Conservation (phyloP, 225 moss, liverwort and hornwort species). For the Pseudoscleropodium purum region DNA sequence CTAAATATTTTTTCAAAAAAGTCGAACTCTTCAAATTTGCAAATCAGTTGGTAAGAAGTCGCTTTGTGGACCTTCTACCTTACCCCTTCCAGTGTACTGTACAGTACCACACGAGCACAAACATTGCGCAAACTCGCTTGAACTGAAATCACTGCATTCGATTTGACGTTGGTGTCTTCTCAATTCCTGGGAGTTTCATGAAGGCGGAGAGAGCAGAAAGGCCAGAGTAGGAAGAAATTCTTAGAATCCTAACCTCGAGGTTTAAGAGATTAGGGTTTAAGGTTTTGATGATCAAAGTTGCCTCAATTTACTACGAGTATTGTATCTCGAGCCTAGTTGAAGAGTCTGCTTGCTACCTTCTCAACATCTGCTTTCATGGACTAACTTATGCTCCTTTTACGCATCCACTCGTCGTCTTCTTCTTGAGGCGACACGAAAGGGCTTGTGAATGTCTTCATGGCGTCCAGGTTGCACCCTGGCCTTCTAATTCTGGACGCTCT, state of each 20-base stretch:
- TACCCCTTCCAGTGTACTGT: neutral
- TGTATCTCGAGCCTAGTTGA: neutral
- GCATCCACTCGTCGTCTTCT: neutral
- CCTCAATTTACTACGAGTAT: neutral
- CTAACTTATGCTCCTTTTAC: neutral
- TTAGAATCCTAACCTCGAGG: neutral
- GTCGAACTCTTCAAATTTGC: neutral
- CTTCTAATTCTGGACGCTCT: constrained; percentile 20
- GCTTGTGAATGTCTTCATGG: neutral
- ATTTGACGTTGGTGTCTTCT: neutral
- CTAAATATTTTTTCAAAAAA: too few relatives aligned
- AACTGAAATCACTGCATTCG: neutral
- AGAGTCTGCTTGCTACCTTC: neutral
- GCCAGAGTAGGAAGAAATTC: neutral
- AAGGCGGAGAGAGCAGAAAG: neutral
- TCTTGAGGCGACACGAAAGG: neutral
- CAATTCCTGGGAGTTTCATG: neutral
- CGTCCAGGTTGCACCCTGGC: constrained; percentile 6
- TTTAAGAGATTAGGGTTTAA: neutral
- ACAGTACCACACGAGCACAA: neutral
- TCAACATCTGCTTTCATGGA: neutral
- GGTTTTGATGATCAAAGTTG: neutral
- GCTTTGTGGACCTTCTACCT: neutral
- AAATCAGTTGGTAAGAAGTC: neutral
- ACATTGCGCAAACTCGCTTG: neutral